phyloP scores from a whole-genome alignment of 495 filamentous ascomycete genomes.

The Neurospora cerealis region DNA sequence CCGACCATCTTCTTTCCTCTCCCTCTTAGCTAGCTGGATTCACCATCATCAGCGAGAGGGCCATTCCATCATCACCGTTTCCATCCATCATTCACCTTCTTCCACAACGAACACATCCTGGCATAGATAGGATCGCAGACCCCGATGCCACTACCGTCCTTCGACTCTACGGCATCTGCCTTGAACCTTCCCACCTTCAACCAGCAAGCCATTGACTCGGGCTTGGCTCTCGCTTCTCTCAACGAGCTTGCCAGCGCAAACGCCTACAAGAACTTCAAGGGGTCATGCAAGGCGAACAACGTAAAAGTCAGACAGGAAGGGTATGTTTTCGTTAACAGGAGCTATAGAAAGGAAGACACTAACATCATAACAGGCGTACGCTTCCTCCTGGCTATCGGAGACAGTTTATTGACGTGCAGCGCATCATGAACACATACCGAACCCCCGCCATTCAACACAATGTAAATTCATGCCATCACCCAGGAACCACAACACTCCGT shows the following conservation, averaged over 20 bases:
- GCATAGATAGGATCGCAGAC: too few relatives aligned
- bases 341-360: background rate
- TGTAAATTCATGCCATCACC: too few relatives aligned
- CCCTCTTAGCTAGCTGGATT: too few relatives aligned
- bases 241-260: conserved; percentile 13
- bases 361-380: conserved; percentile 27
- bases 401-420: conserved; percentile 38
- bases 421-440: too few relatives aligned
- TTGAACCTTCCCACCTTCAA: conserved; percentile 9
- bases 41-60: too few relatives aligned
- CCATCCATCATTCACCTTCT: too few relatives aligned
- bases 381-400: conserved; percentile 39
- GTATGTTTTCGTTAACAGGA: background rate
- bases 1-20: too few relatives aligned
- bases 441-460: too few relatives aligned
- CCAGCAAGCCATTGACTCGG: conserved; percentile 14
- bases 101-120: too few relatives aligned
- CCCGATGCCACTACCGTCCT: too few relatives aligned
- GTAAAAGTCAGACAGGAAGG: conserved; percentile 20
- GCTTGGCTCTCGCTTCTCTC: conserved; percentile 13
- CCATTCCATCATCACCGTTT: too few relatives aligned
- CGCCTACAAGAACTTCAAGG: conserved; percentile 5
- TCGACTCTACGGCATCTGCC: background rate
- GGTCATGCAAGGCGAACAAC: conserved; percentile 11
- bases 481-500: too few relatives aligned